Conservation (phyloP, 176 grass and related monocot genomes). For the Oryza glumipatula region DNA sequence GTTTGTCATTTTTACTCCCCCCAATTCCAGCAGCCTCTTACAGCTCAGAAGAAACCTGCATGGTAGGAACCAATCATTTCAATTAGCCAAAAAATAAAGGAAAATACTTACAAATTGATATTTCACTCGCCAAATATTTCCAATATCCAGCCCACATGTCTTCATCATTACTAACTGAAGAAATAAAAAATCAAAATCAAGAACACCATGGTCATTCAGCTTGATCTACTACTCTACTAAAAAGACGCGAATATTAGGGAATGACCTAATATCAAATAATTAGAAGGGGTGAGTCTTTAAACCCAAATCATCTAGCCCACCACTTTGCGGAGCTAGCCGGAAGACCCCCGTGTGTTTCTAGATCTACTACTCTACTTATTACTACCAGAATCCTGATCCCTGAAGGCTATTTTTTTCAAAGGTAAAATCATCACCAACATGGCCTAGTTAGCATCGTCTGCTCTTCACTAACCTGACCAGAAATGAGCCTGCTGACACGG, state of each 20-base stretch:
- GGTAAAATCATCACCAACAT: not conserved
- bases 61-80: constrained; percentile 18
- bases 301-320: too few species aligned
- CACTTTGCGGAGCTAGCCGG: too few species aligned
- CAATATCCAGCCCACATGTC: not conserved
- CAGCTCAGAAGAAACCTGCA: constrained; percentile 51
- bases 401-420: not conserved
- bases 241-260: too few species aligned
- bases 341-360: too few species aligned
- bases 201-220: not conserved
- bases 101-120: not conserved
- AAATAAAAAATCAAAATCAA: not conserved
- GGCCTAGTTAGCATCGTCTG: not conserved
- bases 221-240: not conserved
- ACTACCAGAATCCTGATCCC: not conserved
- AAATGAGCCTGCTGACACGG: not conserved
- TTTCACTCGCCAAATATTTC: not conserved
- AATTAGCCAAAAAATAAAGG: not conserved
- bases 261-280: too few species aligned
- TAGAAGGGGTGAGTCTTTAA: too few species aligned
- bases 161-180: not conserved
- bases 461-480: constrained; percentile 36
- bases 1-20: not conserved
- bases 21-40: not conserved
- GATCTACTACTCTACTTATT: too few species aligned